A percentile compares a stretch with the other conserved stretches of the same genome.
Evolutionary conservation across 1,284 basidiomycete species (phyloP).

Genomic region (Ganoderma lucidum): DNA sequence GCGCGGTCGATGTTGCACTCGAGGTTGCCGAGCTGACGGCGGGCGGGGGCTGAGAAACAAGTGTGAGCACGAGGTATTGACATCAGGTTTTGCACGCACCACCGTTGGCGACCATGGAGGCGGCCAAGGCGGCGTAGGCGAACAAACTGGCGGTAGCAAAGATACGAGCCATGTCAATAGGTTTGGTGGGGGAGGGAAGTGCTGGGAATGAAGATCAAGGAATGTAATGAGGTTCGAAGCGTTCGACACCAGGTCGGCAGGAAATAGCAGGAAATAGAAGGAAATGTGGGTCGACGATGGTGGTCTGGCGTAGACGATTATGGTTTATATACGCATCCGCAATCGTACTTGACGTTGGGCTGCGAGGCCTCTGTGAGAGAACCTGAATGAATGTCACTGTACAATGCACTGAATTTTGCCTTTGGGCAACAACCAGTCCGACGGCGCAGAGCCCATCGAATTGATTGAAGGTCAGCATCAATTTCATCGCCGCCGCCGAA

Average conservation of each 20-base stretch:
- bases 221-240: neutral
- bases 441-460: neutral
- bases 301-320: neutral
- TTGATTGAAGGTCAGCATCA: neutral
- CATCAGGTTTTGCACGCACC: neutral
- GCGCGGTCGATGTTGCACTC: conserved; percentile 39
- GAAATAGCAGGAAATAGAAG: neutral
- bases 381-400: neutral
- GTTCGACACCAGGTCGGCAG: conserved; percentile 11
- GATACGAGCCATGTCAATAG: conserved; percentile 18
- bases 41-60: conserved; percentile 17
- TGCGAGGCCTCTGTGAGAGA: neutral
- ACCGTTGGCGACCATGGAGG: neutral
- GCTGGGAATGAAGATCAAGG: neutral
- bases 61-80: neutral
- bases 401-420: neutral
- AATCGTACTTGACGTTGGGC: neutral
- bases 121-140: conserved; percentile 1
- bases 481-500: neutral
- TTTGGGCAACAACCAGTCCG: neutral
- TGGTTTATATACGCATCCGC: neutral
- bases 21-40: conserved; percentile 35
- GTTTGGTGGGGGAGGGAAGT: neutral
- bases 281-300: neutral
- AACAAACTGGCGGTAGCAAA: conserved; percentile 12